Evolutionary conservation across 176 grass and related monocot genomes (phyloP), one percentile per base, ranked within the genome.

Genomic region (Tuctoria greenei): DNA sequence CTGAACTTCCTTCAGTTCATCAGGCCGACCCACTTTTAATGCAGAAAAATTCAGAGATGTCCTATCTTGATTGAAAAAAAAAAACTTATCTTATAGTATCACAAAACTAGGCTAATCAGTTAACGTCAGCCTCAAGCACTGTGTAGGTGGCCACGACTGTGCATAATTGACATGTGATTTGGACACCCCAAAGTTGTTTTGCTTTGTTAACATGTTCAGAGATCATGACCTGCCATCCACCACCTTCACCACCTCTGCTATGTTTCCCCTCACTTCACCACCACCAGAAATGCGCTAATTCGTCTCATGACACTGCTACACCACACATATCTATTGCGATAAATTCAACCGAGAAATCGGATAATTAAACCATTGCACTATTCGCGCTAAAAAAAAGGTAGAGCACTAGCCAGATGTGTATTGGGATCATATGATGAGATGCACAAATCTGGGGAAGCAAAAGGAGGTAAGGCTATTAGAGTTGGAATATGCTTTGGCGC

Each of bases 371-470:
- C n/a, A 61, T 62, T 74, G 45, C 81, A 88, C 69, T 84, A 2
- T 31, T 3, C 31, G 31, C 31, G 31, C 31, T 1, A 31, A 31
- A 31, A 31, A 31, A 84, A 83, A 62, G 74, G 10, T 15, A 61
- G 69, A 79, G 55, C 81, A 88, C 69, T 84, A 44, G 71, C 70
- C 35, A 21, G 34, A 24, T 70, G 36, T 40, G 24, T 74, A 79
- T 84, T 84, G 81, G 67, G 76, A 61, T 58, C 75, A 64, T 75
- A 84, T 79, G 54, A 83, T 64, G 75, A 74, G 69, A 64, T 84
- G 75, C 69, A 83, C 75, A 82, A 8, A 40, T 17, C 42, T 2
- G n/a, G 71, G 62, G 23, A 68, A 69, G 61, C 25, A 79, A 67
- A 79, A 74, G 75, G 66, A 45, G 80, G 62, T 83, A 83, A 74